Percentiles rank a stretch among this genome's conserved stretches.
These are phyloP conservation scores for Ocimum tenuiflorum DNA, from an alignment of 257 asterid species.

Conservation along the genomic window DNA sequence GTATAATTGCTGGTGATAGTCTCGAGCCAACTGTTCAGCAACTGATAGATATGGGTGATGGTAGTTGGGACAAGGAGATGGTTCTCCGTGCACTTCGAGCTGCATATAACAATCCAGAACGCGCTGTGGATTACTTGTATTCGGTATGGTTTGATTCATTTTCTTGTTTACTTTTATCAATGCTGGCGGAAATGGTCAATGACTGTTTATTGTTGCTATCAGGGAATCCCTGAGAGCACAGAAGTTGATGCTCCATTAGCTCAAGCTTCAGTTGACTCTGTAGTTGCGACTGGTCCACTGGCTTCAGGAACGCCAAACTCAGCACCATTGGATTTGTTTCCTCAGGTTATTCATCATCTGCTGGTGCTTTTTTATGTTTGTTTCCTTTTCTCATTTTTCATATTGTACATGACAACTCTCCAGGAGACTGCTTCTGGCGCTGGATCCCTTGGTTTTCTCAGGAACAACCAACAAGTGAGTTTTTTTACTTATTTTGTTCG, in stretches of 20 bases:
- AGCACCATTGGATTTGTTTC: conserved; percentile 80
- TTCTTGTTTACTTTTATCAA: neutral
- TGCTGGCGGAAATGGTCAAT: neutral
- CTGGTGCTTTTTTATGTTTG: conserved; percentile 1
- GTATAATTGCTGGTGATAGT: conserved; percentile 42
- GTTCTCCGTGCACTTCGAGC: conserved; percentile 77
- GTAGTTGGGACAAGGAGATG: conserved; percentile 73
- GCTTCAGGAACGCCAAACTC: conserved; percentile 72
- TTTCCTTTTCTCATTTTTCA: conserved; percentile 7
- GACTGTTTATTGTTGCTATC: conserved; percentile 9
- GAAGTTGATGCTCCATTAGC: conserved; percentile 58
- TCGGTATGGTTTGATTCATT: conserved; percentile 39
- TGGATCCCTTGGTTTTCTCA: conserved; percentile 76
- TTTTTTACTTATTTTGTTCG: neutral
- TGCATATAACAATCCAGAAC: conserved; percentile 68
- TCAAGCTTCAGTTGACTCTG: conserved; percentile 35
- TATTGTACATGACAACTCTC: conserved; percentile 16
- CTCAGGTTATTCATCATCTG: conserved; percentile 49
- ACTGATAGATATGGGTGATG: conserved; percentile 84
- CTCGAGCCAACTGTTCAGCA: conserved; percentile 65
- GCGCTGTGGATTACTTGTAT: conserved; percentile 54
- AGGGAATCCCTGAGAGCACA: conserved; percentile 75
- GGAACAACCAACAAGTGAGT: conserved; percentile 70
- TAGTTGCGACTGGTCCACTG: conserved; percentile 34
- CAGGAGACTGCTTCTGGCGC: conserved; percentile 65